A percentile compares a stretch with the other conserved stretches of the same genome.
These are phyloP conservation scores for Casaregolazyma lundiana DNA, from an alignment of 1,139 yeast genomes.

Conservation along the genomic window DNA sequence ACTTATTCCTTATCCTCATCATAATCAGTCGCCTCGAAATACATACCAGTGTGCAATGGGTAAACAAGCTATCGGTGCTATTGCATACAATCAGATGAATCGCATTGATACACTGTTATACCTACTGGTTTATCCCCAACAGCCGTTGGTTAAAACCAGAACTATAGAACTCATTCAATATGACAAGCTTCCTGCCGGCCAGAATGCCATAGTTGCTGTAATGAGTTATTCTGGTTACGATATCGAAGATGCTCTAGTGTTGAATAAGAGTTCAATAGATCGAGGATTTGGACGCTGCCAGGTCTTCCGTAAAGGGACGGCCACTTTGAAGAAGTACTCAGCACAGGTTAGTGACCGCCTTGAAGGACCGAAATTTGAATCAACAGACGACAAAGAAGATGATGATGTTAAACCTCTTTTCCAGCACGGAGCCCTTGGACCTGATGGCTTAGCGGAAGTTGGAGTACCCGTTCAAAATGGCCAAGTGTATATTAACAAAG, in stretches of 20 bases:
- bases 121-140: constrained; percentile 97
- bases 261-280: constrained; percentile 88
- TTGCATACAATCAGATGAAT: constrained; percentile 92
- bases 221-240: constrained; percentile 99
- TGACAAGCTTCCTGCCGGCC: constrained; percentile 98
- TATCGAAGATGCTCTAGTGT: constrained; percentile 97
- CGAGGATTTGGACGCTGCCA: constrained; percentile 99
- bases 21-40: constrained; percentile 97
- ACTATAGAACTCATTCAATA: constrained; percentile 93
- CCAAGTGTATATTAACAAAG: constrained; percentile 88
- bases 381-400: constrained; percentile 12
- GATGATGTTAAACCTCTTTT: constrained; percentile 58
- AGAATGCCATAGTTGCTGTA: constrained; percentile 97
- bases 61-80: constrained; percentile 99
- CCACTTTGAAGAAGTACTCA: constrained; percentile 83
- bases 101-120: constrained; percentile 92
- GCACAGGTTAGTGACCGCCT: constrained; percentile 90
- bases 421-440: constrained; percentile 83
- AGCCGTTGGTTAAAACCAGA: constrained; percentile 97
- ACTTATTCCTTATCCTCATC: constrained; percentile 98
- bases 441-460: constrained; percentile 96
- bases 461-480: constrained; percentile 90
- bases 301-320: constrained; percentile 89
- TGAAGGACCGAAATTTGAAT: constrained; percentile 82
- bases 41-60: constrained; percentile 99